Base-by-base conservation (phyloP, 192 early-diverging fungal species). In the Geranomyces variabilis region DNA sequence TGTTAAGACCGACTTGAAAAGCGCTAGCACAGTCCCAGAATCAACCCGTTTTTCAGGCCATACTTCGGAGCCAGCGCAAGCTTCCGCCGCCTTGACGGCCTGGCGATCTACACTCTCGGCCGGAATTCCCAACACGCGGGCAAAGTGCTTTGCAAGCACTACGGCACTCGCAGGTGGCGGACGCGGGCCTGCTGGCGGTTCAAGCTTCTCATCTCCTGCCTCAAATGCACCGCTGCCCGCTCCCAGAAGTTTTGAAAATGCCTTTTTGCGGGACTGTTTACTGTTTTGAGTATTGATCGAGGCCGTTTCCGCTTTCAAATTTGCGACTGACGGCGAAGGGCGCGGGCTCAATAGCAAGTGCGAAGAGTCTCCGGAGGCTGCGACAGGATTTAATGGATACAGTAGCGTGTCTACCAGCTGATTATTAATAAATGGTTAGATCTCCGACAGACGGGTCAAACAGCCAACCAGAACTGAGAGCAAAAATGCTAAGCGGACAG, bases 251-350 rank as follows among this genome's bases (percentile, higher is more conserved):
- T 61, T 61, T 19, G 59, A 29, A 19, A 61, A 53, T 5, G 59
- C 15, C 7, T 19, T 61, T 36, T 24, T 58, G 22, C 59, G 59
- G 4, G 28, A 61, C 2, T 24, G 29, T 19, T n/a, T 33, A 29
- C 64, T 66, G 22, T 41, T 30, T 17, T 41, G 24, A 22, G 43
- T 47, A 15, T 30, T 8, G 21, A 66, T 46, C 13, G 64, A 66
- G 5, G 36, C 33, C 19, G 64, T 26, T 8, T 66, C 64, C n/a
- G 64, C 30, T 28, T 66, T 30, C 15, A 66, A 21, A 30, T 66
- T 66, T 66, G 64, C 14, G 26, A 46, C 10, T 13, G 64, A 66
- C 17, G 64, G 45, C 33, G 64, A 41, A 21, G 64, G 41, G 13
- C 41, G 36, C 3, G 36, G 36, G 36, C 36, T 41, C 3, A 41